These are phyloP conservation scores for Crataegus laevigata DNA, from an alignment of 306 rosid genomes.

Conservation along the genomic window DNA sequence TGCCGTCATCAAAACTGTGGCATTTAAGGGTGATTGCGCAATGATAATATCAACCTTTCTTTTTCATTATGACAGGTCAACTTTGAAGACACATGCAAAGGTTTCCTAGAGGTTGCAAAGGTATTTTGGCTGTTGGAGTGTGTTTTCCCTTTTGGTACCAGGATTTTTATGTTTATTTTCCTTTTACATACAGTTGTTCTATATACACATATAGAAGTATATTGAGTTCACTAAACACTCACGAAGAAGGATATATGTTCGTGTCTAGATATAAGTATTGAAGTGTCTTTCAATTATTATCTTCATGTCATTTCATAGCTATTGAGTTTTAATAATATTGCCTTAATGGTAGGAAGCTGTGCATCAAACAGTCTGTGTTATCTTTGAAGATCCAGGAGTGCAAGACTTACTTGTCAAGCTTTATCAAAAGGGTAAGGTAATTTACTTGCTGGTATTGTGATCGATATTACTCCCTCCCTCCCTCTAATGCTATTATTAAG, in stretches of 20 bases:
- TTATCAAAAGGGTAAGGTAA: conserved; percentile 53
- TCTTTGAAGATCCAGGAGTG: conserved; percentile 98
- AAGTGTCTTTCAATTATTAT: background rate
- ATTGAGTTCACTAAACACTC: background rate
- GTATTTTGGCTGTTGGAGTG: conserved; percentile 28
- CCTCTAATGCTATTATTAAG: background rate
- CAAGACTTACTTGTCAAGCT: conserved; percentile 82
- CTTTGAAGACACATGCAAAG: conserved; percentile 97
- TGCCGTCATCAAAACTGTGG: background rate
- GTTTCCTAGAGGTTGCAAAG: conserved; percentile 96
- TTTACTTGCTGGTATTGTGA: background rate
- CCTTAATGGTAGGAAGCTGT: conserved; percentile 71
- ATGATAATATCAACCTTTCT: background rate
- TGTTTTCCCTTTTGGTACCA: background rate
- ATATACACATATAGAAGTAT: background rate
- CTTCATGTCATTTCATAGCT: background rate
- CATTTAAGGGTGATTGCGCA: background rate
- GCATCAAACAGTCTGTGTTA: conserved; percentile 86
- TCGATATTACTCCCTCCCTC: background rate
- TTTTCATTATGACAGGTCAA: conserved; percentile 57
- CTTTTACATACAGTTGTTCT: background rate
- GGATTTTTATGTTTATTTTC: background rate
- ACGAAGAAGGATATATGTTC: background rate
- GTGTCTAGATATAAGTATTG: background rate
- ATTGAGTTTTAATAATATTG: background rate